Percentiles rank a stretch among this genome's conserved stretches.
Evolutionary conservation across 2,329 filamentous ascomycete genomes (phyloP).

Genomic region (Penicillium verrucosum): DNA sequence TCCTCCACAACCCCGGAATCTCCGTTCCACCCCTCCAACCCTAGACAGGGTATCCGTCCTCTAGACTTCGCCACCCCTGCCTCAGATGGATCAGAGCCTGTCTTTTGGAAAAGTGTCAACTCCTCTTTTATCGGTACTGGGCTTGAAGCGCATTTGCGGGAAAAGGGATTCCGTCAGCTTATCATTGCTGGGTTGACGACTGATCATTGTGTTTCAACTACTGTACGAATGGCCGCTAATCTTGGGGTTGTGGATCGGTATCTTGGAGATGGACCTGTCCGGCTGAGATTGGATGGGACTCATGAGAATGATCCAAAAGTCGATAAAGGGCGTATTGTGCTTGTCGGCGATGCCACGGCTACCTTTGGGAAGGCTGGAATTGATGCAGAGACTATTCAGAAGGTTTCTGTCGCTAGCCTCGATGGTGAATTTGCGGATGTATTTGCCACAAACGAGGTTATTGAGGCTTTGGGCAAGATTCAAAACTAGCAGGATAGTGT

Average conservation of each 20-base stretch:
- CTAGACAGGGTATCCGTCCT: slow-evolving; percentile 26
- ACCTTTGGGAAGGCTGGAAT: slow-evolving; percentile 44
- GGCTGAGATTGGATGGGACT: slow-evolving; percentile 18
- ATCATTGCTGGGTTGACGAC: slow-evolving; percentile 47
- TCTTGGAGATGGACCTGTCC: slow-evolving; percentile 12
- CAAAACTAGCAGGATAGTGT: not conserved
- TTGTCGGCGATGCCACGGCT: slow-evolving; percentile 49
- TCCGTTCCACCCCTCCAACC: slow-evolving; percentile 37
- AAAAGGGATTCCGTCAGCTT: slow-evolving; percentile 37
- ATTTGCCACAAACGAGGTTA: slow-evolving; percentile 37
- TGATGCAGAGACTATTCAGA: slow-evolving; percentile 48
- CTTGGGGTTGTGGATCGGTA: slow-evolving; percentile 42
- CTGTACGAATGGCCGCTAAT: slow-evolving; percentile 49
- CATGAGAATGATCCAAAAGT: slow-evolving; percentile 20
- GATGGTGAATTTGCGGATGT: slow-evolving; percentile 48
- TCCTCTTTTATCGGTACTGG: slow-evolving; percentile 48
- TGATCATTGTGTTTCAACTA: slow-evolving; percentile 52
- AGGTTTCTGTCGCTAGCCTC: slow-evolving; percentile 45
- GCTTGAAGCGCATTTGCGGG: slow-evolving; percentile 39
- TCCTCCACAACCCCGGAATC: slow-evolving; percentile 37
- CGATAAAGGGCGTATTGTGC: slow-evolving; percentile 37
- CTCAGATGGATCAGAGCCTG: slow-evolving; percentile 34
- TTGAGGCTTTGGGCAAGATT: slow-evolving; percentile 24
- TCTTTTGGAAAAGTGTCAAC: slow-evolving; percentile 47
- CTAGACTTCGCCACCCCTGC: slow-evolving; percentile 31